Evolutionary conservation across 805 yeast species (phyloP), one percentile per base, ranked within the genome.

Genomic region (Saccharomycopsis olivae): DNA sequence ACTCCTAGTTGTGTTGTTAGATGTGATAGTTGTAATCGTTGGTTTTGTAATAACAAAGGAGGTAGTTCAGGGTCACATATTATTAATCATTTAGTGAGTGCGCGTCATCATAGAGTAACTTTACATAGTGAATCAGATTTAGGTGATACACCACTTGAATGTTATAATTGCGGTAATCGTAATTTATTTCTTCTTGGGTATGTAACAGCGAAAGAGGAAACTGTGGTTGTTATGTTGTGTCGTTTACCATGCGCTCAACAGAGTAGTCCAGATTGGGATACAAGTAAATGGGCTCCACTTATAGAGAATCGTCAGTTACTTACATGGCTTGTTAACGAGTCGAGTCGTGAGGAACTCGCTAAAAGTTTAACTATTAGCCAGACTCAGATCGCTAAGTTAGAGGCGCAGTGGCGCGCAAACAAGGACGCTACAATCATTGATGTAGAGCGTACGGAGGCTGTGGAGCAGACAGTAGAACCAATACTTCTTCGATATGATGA

Each of bases 101-200:
- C 95, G 1, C 74, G 78, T 46, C 96, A 88, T 56, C 76, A 78
- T 51, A 64, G 58, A 16, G 86, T 88, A 2, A 66, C 80, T 1
- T 66, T 86, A 34, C 95, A 87, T 56, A 77, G 77, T 28, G 81
- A 80, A 19, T 78, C 88, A 1, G 87, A 83, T 46, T 64, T 87
- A 19, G 96, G 96, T n/a, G 95, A 82, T 39, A 79, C 88, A 4
- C 69, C 76, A 1, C 61, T 88, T 43, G 96, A 88, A 57, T 88
- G 96, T 61, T 88, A 87, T 60, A 79, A 78, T 53, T 88, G 96
- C 63, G 95, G 95, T 23, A 73, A 71, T 53, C 74, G 67, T 44
- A 88, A 88, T 51, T 81, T 77, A 2, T 88, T 88, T 50, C 66
- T 78, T 19, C 62, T 88, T 29, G 96, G 96, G 0, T 86, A 79